Evolutionary conservation across 495 filamentous ascomycete genomes (phyloP), one percentile per base, ranked within the genome.

Genomic region (Daldinia decipiens): DNA sequence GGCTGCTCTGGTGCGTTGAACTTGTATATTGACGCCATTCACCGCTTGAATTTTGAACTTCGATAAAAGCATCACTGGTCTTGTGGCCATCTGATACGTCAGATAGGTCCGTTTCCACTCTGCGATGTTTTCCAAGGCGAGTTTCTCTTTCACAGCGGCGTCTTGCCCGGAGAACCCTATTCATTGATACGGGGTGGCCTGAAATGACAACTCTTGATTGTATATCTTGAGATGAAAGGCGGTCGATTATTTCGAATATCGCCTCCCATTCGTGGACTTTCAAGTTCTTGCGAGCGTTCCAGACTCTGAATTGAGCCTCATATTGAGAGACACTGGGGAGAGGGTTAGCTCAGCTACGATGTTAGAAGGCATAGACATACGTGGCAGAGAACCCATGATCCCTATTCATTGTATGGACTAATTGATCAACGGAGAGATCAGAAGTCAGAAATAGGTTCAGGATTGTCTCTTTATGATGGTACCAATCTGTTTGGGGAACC

Each of bases 211-310:
- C 65, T 52, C 69, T 57, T 51, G 51, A 64, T 4, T 47, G 19
- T 2, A 45, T 45, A 4, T 32, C 39, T 5, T 32, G 53, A 11
- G 65, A 57, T 3, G 53, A 32, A 4, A 73, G 21, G 11, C 2
- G 26, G 12, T 75, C 70, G 32, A 75, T 65, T 3, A 43, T 67
- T 15, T 67, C 17, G 38, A 71, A 21, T 4, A 70, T n/a, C 4
- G 11, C 21, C 39, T 72, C 59, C 73, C 70, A 75, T 27, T 75
- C 69, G 1, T 61, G 50, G 0, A 17, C 54, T 62, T 60, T 67
- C 13, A 75, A n/a, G 15, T 75, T 72, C 62, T 75, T 75, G 26
- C 65, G 73, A 17, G 62, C 70, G 1, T 61, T 50, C 73, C 70
- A 75, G 8, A 24, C 9, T 36, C 45, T 72, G 5, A 73, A 38